Evolutionary conservation across 75 land plant species (phyloP).

Genomic region (Picea glauca): DNA sequence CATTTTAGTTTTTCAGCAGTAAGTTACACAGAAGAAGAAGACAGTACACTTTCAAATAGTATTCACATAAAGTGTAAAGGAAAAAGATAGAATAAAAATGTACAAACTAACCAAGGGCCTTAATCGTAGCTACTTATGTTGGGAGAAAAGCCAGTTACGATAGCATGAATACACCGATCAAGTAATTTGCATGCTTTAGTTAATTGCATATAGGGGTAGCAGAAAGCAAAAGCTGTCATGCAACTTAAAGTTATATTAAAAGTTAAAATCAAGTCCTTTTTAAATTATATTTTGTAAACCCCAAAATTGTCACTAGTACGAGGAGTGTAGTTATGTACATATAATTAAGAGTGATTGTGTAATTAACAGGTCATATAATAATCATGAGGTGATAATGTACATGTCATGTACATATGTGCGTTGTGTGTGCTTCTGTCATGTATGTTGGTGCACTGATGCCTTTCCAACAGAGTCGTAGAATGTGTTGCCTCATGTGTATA

Average conservation of each 20-base stretch:
- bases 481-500: too few relatives aligned
- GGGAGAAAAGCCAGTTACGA: background rate
- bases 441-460: too few relatives aligned
- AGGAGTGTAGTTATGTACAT: too few relatives aligned
- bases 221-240: background rate
- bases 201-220: background rate
- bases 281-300: background rate
- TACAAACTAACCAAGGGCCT: background rate
- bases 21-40: background rate
- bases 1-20: background rate
- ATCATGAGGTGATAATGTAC: too few relatives aligned
- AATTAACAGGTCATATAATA: too few relatives aligned
- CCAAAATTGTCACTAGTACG: too few relatives aligned
- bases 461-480: too few relatives aligned
- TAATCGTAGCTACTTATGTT: background rate
- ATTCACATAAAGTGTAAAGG: background rate
- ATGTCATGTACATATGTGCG: too few relatives aligned
- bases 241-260: background rate
- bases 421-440: too few relatives aligned
- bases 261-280: background rate
- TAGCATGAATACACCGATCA: background rate
- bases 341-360: too few relatives aligned
- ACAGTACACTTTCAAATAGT: background rate
- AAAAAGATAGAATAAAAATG: background rate
- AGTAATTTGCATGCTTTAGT: background rate